Evolutionary conservation across 2,329 filamentous ascomycete genomes (phyloP).

Genomic region (Talaromyces marneffei): DNA sequence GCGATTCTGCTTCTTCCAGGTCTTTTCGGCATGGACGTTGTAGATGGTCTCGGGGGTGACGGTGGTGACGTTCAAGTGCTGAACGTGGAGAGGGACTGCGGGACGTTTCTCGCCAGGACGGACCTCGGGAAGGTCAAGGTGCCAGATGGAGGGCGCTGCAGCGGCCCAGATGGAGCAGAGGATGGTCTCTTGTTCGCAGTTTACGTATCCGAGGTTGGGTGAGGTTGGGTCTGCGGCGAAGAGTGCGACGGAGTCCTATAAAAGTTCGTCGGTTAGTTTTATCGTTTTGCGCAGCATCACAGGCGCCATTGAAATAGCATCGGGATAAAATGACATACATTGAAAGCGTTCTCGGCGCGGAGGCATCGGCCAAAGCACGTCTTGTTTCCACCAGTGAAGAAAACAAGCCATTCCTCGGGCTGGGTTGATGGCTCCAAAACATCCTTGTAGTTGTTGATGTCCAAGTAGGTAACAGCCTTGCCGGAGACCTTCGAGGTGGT

Average conservation of each 20-base stretch:
- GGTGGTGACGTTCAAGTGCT: conserved; percentile 53
- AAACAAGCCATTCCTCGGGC: conserved; percentile 55
- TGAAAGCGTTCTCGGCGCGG: conserved; percentile 49
- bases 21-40: conserved; percentile 52
- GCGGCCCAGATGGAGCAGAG: conserved; percentile 58
- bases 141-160: conserved; percentile 51
- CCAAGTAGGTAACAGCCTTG: conserved; percentile 49
- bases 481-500: conserved; percentile 46
- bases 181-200: conserved; percentile 55
- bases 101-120: conserved; percentile 49
- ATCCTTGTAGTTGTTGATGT: conserved; percentile 52
- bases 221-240: conserved; percentile 50
- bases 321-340: conserved; percentile 30
- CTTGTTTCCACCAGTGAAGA: conserved; percentile 58
- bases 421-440: conserved; percentile 40
- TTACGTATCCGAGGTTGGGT: conserved; percentile 52
- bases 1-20: conserved; percentile 45
- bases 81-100: conserved; percentile 48
- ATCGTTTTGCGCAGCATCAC: background rate
- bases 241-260: conserved; percentile 48
- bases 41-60: conserved; percentile 54
- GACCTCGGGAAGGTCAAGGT: conserved; percentile 52
- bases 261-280: background rate
- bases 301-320: background rate
- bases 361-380: conserved; percentile 58